Percentiles rank a stretch among this genome's conserved stretches.
Evolutionary conservation across 148 eudicot genomes (phyloP).

Genomic region (Nepenthes mirabilis): DNA sequence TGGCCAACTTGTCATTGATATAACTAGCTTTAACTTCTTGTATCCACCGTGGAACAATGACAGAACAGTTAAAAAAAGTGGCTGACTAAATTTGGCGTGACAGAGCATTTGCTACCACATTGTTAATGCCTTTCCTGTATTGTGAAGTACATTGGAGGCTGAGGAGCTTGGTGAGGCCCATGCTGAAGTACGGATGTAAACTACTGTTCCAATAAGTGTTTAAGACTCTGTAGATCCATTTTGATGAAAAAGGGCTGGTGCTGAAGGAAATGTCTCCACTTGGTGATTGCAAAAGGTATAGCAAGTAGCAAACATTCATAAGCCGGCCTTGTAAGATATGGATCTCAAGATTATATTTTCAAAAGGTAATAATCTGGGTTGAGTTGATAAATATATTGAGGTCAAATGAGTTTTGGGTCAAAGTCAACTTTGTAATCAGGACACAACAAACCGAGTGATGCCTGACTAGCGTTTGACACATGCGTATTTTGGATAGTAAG

Average conservation of each 20-base stretch:
- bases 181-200: background rate
- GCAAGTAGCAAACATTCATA: constrained; percentile 11
- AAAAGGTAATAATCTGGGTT: too few species aligned
- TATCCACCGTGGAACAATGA: background rate
- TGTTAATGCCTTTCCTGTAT: background rate
- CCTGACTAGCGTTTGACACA: too few species aligned
- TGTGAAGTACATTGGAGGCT: background rate
- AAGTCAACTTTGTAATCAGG: too few species aligned
- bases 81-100: background rate
- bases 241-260: too few species aligned
- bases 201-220: constrained; percentile 3
- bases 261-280: constrained; percentile 4
- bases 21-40: background rate
- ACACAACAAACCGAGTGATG: too few species aligned
- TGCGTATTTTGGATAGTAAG: too few species aligned
- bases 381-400: too few species aligned
- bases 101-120: constrained; percentile 4
- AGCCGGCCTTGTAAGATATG: background rate
- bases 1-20: background rate
- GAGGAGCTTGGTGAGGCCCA: background rate
- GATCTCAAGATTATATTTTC: too few species aligned
- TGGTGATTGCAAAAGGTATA: background rate
- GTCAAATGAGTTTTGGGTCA: too few species aligned
- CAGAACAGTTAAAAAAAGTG: background rate
- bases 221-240: constrained; percentile 5